These are phyloP conservation scores for Xerocomellus chrysenteron DNA, from an alignment of 768 basidiomycete species.

Conservation along the genomic window DNA sequence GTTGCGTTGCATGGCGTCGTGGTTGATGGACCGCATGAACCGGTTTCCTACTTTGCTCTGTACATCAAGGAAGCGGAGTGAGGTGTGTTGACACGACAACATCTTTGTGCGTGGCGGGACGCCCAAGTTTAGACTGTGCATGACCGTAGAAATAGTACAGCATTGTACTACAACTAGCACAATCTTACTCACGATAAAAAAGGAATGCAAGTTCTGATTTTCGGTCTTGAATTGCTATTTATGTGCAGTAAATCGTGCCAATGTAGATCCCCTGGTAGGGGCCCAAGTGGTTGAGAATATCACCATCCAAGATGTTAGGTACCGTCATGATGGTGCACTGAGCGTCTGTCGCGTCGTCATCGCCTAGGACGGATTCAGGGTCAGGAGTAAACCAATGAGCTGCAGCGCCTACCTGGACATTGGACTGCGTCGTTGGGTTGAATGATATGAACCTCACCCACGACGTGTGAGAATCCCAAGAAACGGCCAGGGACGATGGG, in stretches of 20 bases:
- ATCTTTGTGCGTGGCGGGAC: neutral
- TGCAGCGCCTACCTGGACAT: slow-evolving; percentile 38
- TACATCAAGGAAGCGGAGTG: neutral
- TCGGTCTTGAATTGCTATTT: slow-evolving; percentile 2
- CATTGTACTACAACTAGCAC: neutral
- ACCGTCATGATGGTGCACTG: slow-evolving; percentile 56
- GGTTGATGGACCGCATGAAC: neutral
- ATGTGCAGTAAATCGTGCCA: slow-evolving; percentile 46
- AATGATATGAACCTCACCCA: slow-evolving; percentile 46
- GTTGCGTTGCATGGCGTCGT: neutral
- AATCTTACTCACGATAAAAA: slow-evolving; percentile 5
- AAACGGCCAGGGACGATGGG: slow-evolving; percentile 56
- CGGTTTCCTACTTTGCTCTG: neutral
- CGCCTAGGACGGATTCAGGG: slow-evolving; percentile 28
- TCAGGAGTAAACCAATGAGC: neutral
- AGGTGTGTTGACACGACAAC: neutral
- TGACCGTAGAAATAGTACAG: neutral
- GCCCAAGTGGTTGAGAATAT: slow-evolving; percentile 58
- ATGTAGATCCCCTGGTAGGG: slow-evolving; percentile 55
- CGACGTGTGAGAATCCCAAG: slow-evolving; percentile 45
- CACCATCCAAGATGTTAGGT: slow-evolving; percentile 49
- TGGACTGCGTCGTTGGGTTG: slow-evolving; percentile 34
- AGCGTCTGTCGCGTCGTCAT: slow-evolving; percentile 54
- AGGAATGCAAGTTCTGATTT: neutral
- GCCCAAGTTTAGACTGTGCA: neutral